Evolutionary conservation across 2,329 filamentous ascomycete genomes (phyloP), one percentile per base, ranked within the genome.

Genomic region (Blastomyces parvus): DNA sequence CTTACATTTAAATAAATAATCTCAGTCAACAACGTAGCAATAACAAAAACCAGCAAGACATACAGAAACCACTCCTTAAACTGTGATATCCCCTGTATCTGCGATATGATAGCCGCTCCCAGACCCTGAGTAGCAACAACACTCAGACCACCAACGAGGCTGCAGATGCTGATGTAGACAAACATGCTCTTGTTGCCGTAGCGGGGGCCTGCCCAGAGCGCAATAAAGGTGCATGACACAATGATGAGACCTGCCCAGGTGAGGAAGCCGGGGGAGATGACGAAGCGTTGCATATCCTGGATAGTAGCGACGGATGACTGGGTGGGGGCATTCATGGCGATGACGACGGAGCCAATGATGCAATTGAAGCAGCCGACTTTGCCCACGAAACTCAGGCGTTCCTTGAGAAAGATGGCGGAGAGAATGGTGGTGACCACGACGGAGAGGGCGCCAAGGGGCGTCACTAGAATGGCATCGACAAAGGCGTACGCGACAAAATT

Each of bases 11-110:
- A 81, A 74, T 88, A 99, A 67, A 97, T 88, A 67, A 99, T 97
- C 77, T 97, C 94, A 0, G 91, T 96, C 69, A 97, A 69, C 13
- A 99, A 80, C 0, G 94, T 97, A n/a, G 80, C 78, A 67, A 97
- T 82, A 61, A 97, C 91, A 76, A 99, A 97, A 5, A 92, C 89
- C 63, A 97, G 79, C 40, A 97, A 78, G 5, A 97, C 87, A 77
- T 96, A 99, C 48, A 96, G 78, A 73, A 99, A 99, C 93, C 93
- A 97, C 74, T 97, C 86, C 74, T 97, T 96, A 77, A 96, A 97
- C 81, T 99, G 92, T 1, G 87, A 83, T 59, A 86, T 85, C 19
- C 93, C 94, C 22, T 84, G 83, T 64, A 88, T 88, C 79, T 96
- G 91, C 0, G 93, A 90, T 62, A 97, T 84, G 67, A 99, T 92